Base-by-base conservation (phyloP, 192 early-diverging fungal genomes). In the Chytriomyces sp. region DNA sequence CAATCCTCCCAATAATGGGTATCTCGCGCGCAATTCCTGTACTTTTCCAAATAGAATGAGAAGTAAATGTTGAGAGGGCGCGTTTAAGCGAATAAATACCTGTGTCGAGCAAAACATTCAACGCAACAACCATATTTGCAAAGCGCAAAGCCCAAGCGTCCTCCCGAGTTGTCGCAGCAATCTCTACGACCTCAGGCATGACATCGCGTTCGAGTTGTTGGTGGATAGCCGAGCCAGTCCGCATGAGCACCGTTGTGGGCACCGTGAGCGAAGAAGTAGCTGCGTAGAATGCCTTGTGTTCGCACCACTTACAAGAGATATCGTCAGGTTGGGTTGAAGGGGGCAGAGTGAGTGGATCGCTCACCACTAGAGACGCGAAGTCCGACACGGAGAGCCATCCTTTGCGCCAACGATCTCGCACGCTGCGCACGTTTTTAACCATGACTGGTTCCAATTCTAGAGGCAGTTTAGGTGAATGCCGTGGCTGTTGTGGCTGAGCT, bases 11-110 rank as follows among this genome's bases (percentile, higher is more conserved):
- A 26, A 64, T n/a, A 28, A 64, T 34, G 5, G 62, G 62, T 6
- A 64, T 44, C 32, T 64, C 62, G 62, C 62, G 62, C 8, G 62
- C 62, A 64, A 44, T 44, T 25, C 62, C 59, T 61, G 33, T 3
- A 4, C 22, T 4, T 17, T 25, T 0, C 12, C 19, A 58, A n/a
- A 58, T 26, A 19, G 14, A 3, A 58, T 26, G 3, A 57, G 0
- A 2, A 58, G 30, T 19, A 28, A 58, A 28, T 25, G 56, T 26
- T 22, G 7, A 12, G 6, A 7, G 7, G 26, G 19, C 12, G 19
- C 2, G 2, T 26, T 58, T 28, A 31, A 58, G 41, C 12, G 22
- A 3, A 0, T 28, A 30, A 17, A 3, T 33, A 61, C 59, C 62
- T 6, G 62, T 44, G 5, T 64, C 62, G 39, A 64, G 37, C 10